Evolutionary conservation across 768 basidiomycete species (phyloP).

Genomic region (Boletus subparvulus): DNA sequence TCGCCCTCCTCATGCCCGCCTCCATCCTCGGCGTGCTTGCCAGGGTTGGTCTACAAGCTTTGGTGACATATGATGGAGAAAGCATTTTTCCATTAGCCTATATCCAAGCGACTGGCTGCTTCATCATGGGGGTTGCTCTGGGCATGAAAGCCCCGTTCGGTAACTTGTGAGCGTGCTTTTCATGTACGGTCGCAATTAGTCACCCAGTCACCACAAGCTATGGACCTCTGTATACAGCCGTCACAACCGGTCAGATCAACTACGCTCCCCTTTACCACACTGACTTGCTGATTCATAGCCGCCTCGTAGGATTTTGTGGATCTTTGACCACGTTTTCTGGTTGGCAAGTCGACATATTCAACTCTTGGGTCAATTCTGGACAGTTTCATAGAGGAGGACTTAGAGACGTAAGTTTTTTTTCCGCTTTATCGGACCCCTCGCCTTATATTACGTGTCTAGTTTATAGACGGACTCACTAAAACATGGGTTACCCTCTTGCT

Average conservation of each 20-base stretch:
- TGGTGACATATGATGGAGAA: conserved; percentile 70
- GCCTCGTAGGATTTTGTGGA: conserved; percentile 78
- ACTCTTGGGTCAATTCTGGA: conserved; percentile 75
- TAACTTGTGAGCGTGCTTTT: conserved; percentile 56
- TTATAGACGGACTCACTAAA: conserved; percentile 83
- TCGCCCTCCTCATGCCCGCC: conserved; percentile 73
- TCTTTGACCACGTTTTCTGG: conserved; percentile 95
- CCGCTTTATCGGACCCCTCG: neutral
- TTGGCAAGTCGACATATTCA: conserved; percentile 89
- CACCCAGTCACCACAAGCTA: conserved; percentile 51
- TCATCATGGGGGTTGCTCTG: conserved; percentile 84
- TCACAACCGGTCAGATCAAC: conserved; percentile 69
- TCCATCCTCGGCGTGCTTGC: conserved; percentile 86
- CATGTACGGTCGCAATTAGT: conserved; percentile 4
- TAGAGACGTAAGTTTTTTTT: conserved; percentile 55
- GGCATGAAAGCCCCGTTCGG: conserved; percentile 71
- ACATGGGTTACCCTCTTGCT: conserved; percentile 76
- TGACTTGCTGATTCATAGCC: neutral
- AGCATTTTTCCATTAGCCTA: conserved; percentile 84
- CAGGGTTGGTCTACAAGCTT: conserved; percentile 72
- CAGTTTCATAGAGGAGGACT: conserved; percentile 60
- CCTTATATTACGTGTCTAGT: conserved; percentile 44
- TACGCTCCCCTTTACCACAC: neutral
- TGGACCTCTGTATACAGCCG: conserved; percentile 81
- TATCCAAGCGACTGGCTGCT: conserved; percentile 83